Conservation (phyloP, 495 filamentous ascomycete genomes). For the Evansstolkia leycettana region DNA sequence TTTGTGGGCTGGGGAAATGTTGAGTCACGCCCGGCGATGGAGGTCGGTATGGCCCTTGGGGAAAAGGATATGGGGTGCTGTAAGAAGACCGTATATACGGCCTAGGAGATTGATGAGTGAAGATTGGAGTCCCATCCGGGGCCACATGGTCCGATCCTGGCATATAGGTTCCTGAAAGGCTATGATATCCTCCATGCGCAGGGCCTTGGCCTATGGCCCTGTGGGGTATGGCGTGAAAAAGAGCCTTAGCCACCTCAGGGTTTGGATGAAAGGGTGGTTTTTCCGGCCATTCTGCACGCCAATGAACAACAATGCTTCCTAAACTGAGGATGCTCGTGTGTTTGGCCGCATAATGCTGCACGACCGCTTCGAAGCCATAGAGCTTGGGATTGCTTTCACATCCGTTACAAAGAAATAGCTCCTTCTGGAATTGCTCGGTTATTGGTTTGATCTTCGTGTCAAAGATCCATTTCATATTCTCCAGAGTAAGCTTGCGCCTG, state of each 20-base stretch:
- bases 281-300: constrained; percentile 70
- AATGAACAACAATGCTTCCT: constrained; percentile 58
- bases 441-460: constrained; percentile 59
- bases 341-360: constrained; percentile 73
- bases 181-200: constrained; percentile 2
- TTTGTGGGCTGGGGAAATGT: constrained; percentile 1
- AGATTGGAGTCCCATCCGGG: no score
- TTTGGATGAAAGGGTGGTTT: constrained; percentile 55
- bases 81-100: constrained; percentile 4
- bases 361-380: constrained; percentile 63
- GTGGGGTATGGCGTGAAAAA: constrained; percentile 3
- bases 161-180: constrained; percentile 2
- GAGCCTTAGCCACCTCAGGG: constrained; percentile 26
- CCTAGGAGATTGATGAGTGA: constrained; percentile 3
- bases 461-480: constrained; percentile 79
- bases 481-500: constrained; percentile 50
- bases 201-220: constrained; percentile 1
- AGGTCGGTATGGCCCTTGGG: constrained; percentile 3
- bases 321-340: constrained; percentile 56
- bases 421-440: constrained; percentile 47
- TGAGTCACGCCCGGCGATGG: constrained; percentile 5
- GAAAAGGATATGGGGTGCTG: constrained; percentile 2
- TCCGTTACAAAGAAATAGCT: constrained; percentile 62
- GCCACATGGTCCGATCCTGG: neutral
- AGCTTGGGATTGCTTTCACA: constrained; percentile 49